These are phyloP conservation scores for Astragalus membranaceus DNA, from an alignment of 306 rosid species.

Conservation along the genomic window DNA sequence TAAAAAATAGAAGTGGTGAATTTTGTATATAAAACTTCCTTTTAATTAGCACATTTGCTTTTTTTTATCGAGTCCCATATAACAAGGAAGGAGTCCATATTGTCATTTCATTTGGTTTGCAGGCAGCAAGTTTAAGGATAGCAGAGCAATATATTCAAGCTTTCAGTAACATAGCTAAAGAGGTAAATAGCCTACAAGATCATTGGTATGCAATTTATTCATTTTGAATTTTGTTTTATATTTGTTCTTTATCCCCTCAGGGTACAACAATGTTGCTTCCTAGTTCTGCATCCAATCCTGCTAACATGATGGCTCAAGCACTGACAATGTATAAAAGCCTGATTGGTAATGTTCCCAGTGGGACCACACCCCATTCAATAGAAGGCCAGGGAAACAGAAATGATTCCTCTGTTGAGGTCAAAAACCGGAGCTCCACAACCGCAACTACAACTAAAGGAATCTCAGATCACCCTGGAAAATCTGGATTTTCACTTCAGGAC, in stretches of 20 bases:
- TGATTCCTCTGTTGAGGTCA: slow-evolving; percentile 26
- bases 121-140: slow-evolving; percentile 90
- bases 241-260: slow-evolving; percentile 31
- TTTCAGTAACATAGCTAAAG: slow-evolving; percentile 82
- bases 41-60: not conserved
- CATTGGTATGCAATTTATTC: not conserved
- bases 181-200: slow-evolving; percentile 46
- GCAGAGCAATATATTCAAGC: slow-evolving; percentile 92
- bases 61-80: not conserved
- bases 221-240: not conserved
- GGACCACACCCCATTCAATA: slow-evolving; percentile 23
- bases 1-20: not conserved
- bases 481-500: slow-evolving; percentile 66
- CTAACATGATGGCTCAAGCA: slow-evolving; percentile 94
- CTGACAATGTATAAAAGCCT: slow-evolving; percentile 80
- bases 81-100: not conserved
- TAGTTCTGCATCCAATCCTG: slow-evolving; percentile 76
- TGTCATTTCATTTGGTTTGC: slow-evolving; percentile 34
- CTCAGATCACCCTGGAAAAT: slow-evolving; percentile 12
- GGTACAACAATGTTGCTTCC: slow-evolving; percentile 96
- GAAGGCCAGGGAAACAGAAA: slow-evolving; percentile 24
- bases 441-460: not conserved
- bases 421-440: slow-evolving; percentile 14
- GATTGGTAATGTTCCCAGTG: slow-evolving; percentile 43
- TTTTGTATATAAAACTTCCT: not conserved